Evolutionary conservation across 2,329 filamentous ascomycete genomes (phyloP).

Genomic region (Trichophyton mentagrophytes): DNA sequence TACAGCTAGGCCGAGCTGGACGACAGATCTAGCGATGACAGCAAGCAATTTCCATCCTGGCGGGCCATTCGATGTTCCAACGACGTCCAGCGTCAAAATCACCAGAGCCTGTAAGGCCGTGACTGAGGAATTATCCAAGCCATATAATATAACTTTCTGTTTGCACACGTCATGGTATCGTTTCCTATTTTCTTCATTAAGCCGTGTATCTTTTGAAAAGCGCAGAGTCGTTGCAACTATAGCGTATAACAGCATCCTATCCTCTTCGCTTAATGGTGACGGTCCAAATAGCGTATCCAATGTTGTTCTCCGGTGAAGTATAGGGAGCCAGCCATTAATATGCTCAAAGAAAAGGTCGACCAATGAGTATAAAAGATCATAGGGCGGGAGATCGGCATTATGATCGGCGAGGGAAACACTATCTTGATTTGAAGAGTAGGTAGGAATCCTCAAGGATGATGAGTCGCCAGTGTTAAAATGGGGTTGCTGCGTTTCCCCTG

Average conservation of each 20-base stretch:
- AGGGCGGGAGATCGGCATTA: slow-evolving; percentile 59
- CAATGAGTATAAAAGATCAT: slow-evolving; percentile 58
- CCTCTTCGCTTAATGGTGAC: slow-evolving; percentile 62
- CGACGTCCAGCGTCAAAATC: slow-evolving; percentile 71
- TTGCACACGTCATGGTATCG: slow-evolving; percentile 73
- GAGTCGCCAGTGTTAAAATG: slow-evolving; percentile 36
- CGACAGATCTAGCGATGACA: slow-evolving; percentile 74
- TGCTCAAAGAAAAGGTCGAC: slow-evolving; percentile 70
- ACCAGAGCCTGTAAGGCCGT: slow-evolving; percentile 78
- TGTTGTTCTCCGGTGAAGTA: slow-evolving; percentile 72
- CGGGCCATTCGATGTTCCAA: slow-evolving; percentile 76
- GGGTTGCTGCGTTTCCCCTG: slow-evolving; percentile 16
- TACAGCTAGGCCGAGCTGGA: slow-evolving; percentile 73
- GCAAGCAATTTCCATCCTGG: slow-evolving; percentile 88
- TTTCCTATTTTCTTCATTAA: slow-evolving; percentile 59
- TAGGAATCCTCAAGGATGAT: slow-evolving; percentile 34
- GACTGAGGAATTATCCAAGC: slow-evolving; percentile 79
- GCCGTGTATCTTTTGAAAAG: slow-evolving; percentile 63
- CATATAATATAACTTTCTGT: slow-evolving; percentile 73
- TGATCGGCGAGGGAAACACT: slow-evolving; percentile 35
- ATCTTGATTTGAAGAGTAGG: slow-evolving; percentile 39
- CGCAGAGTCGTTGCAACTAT: slow-evolving; percentile 80
- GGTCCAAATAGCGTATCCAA: slow-evolving; percentile 71
- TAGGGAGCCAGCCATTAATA: slow-evolving; percentile 75
- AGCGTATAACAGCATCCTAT: slow-evolving; percentile 70